These are phyloP conservation scores for Tagetes erecta DNA, from an alignment of 129 eudicot species.

Conservation along the genomic window DNA sequence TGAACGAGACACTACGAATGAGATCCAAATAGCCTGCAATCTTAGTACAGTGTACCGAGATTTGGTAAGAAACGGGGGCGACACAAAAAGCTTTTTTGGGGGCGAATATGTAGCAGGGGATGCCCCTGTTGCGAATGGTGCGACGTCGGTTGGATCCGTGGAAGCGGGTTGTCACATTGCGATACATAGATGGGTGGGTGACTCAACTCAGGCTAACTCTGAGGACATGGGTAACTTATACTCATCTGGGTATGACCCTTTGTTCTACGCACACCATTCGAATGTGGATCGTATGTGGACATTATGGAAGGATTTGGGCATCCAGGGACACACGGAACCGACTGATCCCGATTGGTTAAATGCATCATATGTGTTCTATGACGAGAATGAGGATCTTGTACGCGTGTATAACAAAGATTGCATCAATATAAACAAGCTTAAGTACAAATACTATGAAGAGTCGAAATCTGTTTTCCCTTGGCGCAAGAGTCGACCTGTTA, in stretches of 20 bases:
- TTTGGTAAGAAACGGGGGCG: conserved; percentile 25
- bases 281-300: conserved; percentile 52
- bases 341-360: conserved; percentile 43
- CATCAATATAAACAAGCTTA: conserved; percentile 30
- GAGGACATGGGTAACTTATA: conserved; percentile 61
- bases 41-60: conserved; percentile 34
- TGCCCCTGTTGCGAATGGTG: neutral
- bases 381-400: conserved; percentile 48
- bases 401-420: conserved; percentile 43
- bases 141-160: conserved; percentile 32
- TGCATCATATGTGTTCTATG: conserved; percentile 47
- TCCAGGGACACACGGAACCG: conserved; percentile 27
- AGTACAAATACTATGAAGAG: neutral
- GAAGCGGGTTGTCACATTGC: conserved; percentile 35
- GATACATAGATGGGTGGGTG: conserved; percentile 40
- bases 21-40: conserved; percentile 22
- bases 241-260: conserved; percentile 46
- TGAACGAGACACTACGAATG: neutral
- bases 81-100: conserved; percentile 34
- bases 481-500: conserved; percentile 23
- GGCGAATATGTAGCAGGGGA: conserved; percentile 33
- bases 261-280: conserved; percentile 44
- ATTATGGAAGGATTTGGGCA: conserved; percentile 30
- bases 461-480: conserved; percentile 38
- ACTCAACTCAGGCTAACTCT: conserved; percentile 17